Conservation (phyloP, 148 eudicot species). For the Agrostemma githago region DNA sequence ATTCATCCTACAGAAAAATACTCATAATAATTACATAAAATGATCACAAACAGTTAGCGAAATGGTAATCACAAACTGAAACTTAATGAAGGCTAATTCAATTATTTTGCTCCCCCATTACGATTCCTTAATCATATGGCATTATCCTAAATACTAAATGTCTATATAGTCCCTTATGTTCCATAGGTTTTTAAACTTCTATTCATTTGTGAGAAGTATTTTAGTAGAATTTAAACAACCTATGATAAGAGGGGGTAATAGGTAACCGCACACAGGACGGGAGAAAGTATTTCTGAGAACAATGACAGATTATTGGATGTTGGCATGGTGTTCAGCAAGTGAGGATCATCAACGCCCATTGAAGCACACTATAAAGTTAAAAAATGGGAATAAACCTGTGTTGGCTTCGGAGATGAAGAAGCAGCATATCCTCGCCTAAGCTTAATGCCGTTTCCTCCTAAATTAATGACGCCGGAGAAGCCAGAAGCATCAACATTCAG, state of each 20-base stretch:
- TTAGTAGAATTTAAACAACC: too few relatives aligned
- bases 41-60: not conserved
- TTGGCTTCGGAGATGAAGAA: conserved; percentile 77
- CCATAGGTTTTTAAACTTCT: too few relatives aligned
- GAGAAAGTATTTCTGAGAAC: not conserved
- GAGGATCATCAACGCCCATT: not conserved
- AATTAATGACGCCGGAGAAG: conserved; percentile 49
- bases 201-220: too few relatives aligned
- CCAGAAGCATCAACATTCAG: conserved; percentile 82
- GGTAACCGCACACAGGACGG: not conserved
- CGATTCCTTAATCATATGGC: not conserved
- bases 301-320: not conserved
- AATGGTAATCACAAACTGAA: not conserved
- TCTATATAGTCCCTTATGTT: too few relatives aligned
- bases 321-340: not conserved
- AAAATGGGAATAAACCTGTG: conserved; percentile 49
- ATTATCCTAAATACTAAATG: not conserved
- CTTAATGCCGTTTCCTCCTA: conserved; percentile 67
- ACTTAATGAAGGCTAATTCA: not conserved
- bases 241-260: not conserved
- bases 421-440: conserved; percentile 92
- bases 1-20: conserved; percentile 61
- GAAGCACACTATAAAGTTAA: not conserved
- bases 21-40: not conserved
- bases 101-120: not conserved